Conservation (phyloP, 306 rosid species). For the Nissolia schottii region DNA sequence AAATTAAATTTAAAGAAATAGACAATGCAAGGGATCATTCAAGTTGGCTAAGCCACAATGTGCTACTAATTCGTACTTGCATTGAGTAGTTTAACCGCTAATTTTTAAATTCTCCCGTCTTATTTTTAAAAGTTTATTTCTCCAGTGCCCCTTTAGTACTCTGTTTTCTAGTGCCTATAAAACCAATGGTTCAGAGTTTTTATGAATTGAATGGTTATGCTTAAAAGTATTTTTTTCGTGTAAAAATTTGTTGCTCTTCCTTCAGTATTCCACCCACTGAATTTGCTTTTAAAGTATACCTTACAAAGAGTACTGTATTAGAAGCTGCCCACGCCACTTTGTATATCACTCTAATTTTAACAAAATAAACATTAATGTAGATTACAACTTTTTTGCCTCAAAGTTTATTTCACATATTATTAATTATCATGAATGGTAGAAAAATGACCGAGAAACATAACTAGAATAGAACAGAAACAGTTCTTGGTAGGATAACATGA, state of each 20-base stretch:
- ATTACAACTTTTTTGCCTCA: neutral
- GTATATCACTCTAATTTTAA: neutral
- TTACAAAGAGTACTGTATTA: neutral
- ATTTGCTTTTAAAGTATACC: neutral
- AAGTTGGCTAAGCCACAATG: neutral
- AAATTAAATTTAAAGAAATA: neutral
- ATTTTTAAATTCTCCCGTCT: no score
- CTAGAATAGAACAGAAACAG: neutral
- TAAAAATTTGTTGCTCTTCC: neutral
- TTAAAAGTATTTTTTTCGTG: neutral
- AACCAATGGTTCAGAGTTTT: neutral
- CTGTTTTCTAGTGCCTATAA: neutral
- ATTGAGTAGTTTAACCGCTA: no score
- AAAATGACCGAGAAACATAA: neutral
- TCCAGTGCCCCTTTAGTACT: no score
- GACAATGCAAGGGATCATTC: neutral
- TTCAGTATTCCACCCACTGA: neutral
- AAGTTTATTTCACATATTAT: neutral
- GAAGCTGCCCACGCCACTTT: neutral
- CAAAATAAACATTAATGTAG: neutral
- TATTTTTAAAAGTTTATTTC: no score
- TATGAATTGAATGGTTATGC: constrained; percentile 9
- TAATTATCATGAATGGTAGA: neutral
- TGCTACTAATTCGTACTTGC: neutral
- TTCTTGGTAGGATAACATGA: neutral